Evolutionary conservation across 768 basidiomycete species (phyloP).

Genomic region (Kwoniella europaea): DNA sequence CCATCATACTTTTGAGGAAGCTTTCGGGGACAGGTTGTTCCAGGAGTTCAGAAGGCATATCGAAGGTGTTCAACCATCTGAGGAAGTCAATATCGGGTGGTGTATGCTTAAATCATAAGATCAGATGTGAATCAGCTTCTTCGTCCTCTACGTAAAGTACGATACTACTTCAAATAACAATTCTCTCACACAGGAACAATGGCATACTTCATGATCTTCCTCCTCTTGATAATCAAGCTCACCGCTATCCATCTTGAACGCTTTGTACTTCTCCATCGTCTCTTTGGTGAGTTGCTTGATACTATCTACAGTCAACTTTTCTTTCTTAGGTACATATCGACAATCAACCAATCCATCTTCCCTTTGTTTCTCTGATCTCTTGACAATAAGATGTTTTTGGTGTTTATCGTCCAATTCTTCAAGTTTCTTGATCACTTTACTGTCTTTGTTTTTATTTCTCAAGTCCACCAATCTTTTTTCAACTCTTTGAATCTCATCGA

Average conservation of each 20-base stretch:
- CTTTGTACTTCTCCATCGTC: not conserved
- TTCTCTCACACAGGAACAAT: not conserved
- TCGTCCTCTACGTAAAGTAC: not conserved
- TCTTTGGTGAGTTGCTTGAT: not conserved
- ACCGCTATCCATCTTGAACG: not conserved
- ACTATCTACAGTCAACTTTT: not conserved
- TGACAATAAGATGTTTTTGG: not conserved
- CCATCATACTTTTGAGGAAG: not conserved
- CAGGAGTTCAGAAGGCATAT: not conserved
- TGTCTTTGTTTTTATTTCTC: not conserved
- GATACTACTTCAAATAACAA: not conserved
- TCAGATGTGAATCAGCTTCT: not conserved
- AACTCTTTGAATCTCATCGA: slow-evolving; percentile 8
- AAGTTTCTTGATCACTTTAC: not conserved
- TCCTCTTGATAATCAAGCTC: not conserved
- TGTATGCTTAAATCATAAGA: not conserved
- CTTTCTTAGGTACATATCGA: not conserved
- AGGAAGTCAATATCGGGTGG: not conserved
- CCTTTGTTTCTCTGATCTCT: not conserved
- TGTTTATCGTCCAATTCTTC: not conserved
- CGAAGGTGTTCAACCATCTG: not conserved
- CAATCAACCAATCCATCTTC: not conserved
- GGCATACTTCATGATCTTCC: slow-evolving; percentile 1
- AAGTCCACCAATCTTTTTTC: not conserved
- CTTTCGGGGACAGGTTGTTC: not conserved